phyloP scores from a whole-genome alignment of 2,329 filamentous ascomycete genomes.

The Diaporthe humulicola region DNA sequence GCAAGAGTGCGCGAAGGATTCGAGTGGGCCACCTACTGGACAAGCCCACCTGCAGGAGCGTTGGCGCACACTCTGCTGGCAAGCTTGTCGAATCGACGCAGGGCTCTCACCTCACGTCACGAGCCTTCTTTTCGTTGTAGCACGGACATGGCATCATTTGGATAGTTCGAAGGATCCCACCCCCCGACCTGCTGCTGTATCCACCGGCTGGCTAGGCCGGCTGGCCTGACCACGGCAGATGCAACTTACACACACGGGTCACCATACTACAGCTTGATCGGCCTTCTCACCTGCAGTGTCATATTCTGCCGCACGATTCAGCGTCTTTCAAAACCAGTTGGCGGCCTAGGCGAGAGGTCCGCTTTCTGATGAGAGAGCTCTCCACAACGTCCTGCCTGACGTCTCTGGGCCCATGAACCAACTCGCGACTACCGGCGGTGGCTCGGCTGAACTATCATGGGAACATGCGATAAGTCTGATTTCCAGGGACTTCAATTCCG shows the following conservation, averaged over 20 bases:
- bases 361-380: neutral
- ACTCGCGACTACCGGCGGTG: neutral
- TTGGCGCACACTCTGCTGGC: slow-evolving; percentile 18
- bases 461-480: neutral
- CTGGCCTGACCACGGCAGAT: slow-evolving; percentile 10
- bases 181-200: neutral
- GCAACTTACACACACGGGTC: neutral
- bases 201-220: neutral
- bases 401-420: neutral
- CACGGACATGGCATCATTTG: slow-evolving; percentile 20
- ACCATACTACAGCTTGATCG: neutral
- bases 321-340: neutral
- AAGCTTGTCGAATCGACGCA: slow-evolving; percentile 4
- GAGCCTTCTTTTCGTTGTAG: neutral
- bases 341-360: neutral
- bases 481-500: neutral
- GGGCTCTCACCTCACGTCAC: neutral
- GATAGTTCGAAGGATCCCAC: slow-evolving; percentile 20
- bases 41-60: slow-evolving; percentile 26
- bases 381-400: neutral
- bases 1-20: slow-evolving; percentile 32
- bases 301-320: neutral
- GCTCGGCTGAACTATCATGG: neutral
- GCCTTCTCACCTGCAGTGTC: neutral
- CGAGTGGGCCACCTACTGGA: slow-evolving; percentile 20